These are phyloP conservation scores for Rhizopus microsporus DNA, from an alignment of 371 early-diverging fungal genomes.

Conservation along the genomic window DNA sequence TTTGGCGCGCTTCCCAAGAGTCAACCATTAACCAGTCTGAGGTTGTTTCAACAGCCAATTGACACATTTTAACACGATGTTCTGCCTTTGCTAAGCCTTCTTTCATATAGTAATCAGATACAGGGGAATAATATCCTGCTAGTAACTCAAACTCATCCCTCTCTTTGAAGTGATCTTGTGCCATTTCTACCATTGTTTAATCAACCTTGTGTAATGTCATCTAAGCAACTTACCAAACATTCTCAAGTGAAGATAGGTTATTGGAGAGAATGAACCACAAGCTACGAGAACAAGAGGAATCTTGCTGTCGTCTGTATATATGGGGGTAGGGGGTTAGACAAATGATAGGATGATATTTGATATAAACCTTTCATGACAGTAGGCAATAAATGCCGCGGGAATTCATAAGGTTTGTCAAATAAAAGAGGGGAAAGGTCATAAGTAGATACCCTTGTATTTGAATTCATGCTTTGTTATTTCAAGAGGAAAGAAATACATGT, in stretches of 20 bases:
- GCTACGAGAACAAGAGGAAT: slow-evolving; percentile 93
- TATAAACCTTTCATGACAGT: slow-evolving; percentile 29
- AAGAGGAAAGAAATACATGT: background rate
- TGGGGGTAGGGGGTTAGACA: background rate
- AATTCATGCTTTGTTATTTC: background rate
- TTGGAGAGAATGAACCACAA: slow-evolving; percentile 96
- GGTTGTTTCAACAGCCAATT: slow-evolving; percentile 79
- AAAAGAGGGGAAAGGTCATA: slow-evolving; percentile 25
- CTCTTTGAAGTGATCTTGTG: slow-evolving; percentile 80
- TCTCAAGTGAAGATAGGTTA: slow-evolving; percentile 95
- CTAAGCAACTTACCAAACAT: slow-evolving; percentile 89
- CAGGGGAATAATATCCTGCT: slow-evolving; percentile 97
- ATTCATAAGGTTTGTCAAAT: slow-evolving; percentile 28
- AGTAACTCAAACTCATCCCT: slow-evolving; percentile 78
- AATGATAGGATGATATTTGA: background rate
- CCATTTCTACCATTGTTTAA: slow-evolving; percentile 87
- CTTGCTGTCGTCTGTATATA: slow-evolving; percentile 75
- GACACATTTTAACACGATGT: slow-evolving; percentile 93
- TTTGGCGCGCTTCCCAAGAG: slow-evolving; percentile 89
- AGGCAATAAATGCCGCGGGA: slow-evolving; percentile 28
- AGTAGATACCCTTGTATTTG: slow-evolving; percentile 19
- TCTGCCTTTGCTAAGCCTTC: slow-evolving; percentile 84
- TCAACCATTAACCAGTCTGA: slow-evolving; percentile 95
- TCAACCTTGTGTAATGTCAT: slow-evolving; percentile 89
- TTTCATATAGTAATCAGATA: slow-evolving; percentile 90